Percentiles rank a stretch among this genome's conserved stretches.
phyloP scores from a whole-genome alignment of 768 basidiomycete species.

The Calocybe gangraenosa region DNA sequence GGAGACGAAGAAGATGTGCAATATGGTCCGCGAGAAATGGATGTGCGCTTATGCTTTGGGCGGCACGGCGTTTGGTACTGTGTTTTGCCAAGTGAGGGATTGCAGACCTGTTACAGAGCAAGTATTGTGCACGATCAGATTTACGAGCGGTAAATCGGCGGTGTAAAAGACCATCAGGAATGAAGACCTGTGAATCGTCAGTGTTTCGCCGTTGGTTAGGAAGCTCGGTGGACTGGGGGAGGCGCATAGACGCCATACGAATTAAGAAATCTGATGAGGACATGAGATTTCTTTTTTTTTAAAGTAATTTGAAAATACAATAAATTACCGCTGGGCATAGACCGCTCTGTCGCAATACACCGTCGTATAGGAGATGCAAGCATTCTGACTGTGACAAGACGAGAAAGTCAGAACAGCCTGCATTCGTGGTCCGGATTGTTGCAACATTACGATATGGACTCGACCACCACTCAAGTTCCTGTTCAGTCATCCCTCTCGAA shows the following conservation, averaged over 20 bases:
- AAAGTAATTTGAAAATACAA: background rate
- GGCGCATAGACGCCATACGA: slow-evolving; percentile 48
- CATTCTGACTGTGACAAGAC: slow-evolving; percentile 57
- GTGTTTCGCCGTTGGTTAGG: slow-evolving; percentile 6
- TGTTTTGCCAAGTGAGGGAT: slow-evolving; percentile 33
- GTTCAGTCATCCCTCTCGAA: slow-evolving; percentile 54
- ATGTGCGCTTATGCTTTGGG: slow-evolving; percentile 29
- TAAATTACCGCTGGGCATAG: slow-evolving; percentile 55
- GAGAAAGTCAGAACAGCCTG: slow-evolving; percentile 6
- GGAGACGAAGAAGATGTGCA: slow-evolving; percentile 61
- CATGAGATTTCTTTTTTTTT: background rate
- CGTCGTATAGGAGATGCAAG: slow-evolving; percentile 57
- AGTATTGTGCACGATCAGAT: slow-evolving; percentile 44
- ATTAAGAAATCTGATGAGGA: slow-evolving; percentile 56
- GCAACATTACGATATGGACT: slow-evolving; percentile 68
- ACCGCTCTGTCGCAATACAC: slow-evolving; percentile 45
- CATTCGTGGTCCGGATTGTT: slow-evolving; percentile 11
- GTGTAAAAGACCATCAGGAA: slow-evolving; percentile 64
- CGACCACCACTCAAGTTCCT: slow-evolving; percentile 66
- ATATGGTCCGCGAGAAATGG: slow-evolving; percentile 52
- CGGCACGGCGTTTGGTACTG: slow-evolving; percentile 29
- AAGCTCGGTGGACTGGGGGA: slow-evolving; percentile 25
- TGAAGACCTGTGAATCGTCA: slow-evolving; percentile 20
- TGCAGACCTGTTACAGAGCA: slow-evolving; percentile 56
- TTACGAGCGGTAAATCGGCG: slow-evolving; percentile 49